phyloP scores from a whole-genome alignment of 371 early-diverging fungal species.

The Actinomucor elegans region DNA sequence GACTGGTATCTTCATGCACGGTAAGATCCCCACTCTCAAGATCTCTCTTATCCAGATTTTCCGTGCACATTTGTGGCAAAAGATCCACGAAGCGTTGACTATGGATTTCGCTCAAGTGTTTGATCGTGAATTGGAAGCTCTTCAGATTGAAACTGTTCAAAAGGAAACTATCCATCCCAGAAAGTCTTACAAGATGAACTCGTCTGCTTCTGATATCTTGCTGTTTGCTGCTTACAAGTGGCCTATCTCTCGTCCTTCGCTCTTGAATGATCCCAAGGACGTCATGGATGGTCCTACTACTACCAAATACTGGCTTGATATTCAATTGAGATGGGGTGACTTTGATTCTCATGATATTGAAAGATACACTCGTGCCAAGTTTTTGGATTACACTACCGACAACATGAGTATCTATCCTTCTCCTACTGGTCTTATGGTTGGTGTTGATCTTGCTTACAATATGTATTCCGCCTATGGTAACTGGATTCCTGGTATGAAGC shows the following conservation, averaged over 20 bases:
- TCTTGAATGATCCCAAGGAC: slow-evolving; percentile 89
- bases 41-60: slow-evolving; percentile 98
- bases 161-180: slow-evolving; percentile 99
- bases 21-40: slow-evolving; percentile 99
- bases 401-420: slow-evolving; percentile 98
- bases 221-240: slow-evolving; percentile 97
- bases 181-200: slow-evolving; percentile 99
- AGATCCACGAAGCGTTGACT: slow-evolving; percentile 96
- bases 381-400: slow-evolving; percentile 96
- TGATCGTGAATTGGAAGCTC: slow-evolving; percentile 96
- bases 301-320: slow-evolving; percentile 98
- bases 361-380: slow-evolving; percentile 97
- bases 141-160: slow-evolving; percentile 98
- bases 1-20: slow-evolving; percentile 99
- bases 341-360: slow-evolving; percentile 98
- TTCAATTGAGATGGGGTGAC: slow-evolving; percentile 99
- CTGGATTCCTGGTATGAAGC: slow-evolving; percentile 99
- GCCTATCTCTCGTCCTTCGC: slow-evolving; percentile 93
- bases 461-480: slow-evolving; percentile 90
- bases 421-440: slow-evolving; percentile 96
- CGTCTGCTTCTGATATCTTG: slow-evolving; percentile 80
- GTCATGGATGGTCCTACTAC: slow-evolving; percentile 94
- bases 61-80: slow-evolving; percentile 99
- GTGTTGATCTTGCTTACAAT: slow-evolving; percentile 97
- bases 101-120: slow-evolving; percentile 96